A percentile compares a stretch with the other conserved stretches of the same genome.
These are phyloP conservation scores for Abelmoschus esculentus DNA, from an alignment of 345 rosid species.

Conservation along the genomic window DNA sequence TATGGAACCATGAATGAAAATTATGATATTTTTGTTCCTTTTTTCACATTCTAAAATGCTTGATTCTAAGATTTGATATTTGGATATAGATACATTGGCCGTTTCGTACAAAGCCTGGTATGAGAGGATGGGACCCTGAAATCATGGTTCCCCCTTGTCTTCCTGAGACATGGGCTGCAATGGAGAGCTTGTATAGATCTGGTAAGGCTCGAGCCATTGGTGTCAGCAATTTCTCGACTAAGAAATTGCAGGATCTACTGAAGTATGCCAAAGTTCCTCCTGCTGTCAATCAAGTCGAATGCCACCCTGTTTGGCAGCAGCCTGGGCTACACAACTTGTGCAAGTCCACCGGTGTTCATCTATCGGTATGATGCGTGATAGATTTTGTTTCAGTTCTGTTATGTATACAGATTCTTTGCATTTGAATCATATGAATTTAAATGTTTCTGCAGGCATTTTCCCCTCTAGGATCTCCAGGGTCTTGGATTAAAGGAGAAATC, in stretches of 20 bases:
- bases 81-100: constrained; percentile 50
- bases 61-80: background rate
- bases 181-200: constrained; percentile 43
- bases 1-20: background rate
- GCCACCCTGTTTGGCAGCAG: constrained; percentile 63
- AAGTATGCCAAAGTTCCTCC: constrained; percentile 36
- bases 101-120: constrained; percentile 40
- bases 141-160: constrained; percentile 40
- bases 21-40: background rate
- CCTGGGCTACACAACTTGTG: constrained; percentile 43
- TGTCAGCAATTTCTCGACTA: constrained; percentile 55
- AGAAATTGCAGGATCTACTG: constrained; percentile 41
- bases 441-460: constrained; percentile 37
- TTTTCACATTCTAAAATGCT: background rate
- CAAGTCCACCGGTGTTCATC: constrained; percentile 43
- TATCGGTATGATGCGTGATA: constrained; percentile 27
- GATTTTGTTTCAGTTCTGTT: background rate
- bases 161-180: constrained; percentile 48
- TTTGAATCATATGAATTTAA: background rate
- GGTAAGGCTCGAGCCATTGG: constrained; percentile 52
- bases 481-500: constrained; percentile 51
- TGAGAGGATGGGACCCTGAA: constrained; percentile 35
- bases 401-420: background rate
- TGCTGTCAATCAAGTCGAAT: constrained; percentile 58
- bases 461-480: constrained; percentile 53